phyloP scores from a whole-genome alignment of 805 yeast genomes.

The Candida namnaoensis region DNA sequence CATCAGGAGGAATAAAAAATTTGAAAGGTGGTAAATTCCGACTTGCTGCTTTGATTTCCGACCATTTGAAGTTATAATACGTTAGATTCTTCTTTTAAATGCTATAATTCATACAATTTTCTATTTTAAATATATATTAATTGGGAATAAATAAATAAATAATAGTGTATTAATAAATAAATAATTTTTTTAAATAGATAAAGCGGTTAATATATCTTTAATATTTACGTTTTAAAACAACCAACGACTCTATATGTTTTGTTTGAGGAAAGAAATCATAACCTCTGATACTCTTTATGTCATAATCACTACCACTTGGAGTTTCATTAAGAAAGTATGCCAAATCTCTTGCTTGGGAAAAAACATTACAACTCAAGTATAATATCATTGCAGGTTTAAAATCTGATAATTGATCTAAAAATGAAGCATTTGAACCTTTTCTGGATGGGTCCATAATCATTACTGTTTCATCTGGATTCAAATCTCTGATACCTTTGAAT shows the following conservation, averaged over 20 bases:
- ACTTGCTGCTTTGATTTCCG: too few relatives aligned
- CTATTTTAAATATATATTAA: too few relatives aligned
- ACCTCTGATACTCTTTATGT: slow-evolving; percentile 74
- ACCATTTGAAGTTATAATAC: too few relatives aligned
- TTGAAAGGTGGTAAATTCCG: too few relatives aligned
- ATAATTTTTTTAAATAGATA: too few relatives aligned
- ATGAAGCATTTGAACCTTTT: slow-evolving; percentile 86
- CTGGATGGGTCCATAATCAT: slow-evolving; percentile 95
- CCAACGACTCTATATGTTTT: slow-evolving; percentile 82
- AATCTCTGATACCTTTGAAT: slow-evolving; percentile 48
- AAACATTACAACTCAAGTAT: slow-evolving; percentile 92
- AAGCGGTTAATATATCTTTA: background rate
- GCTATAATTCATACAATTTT: too few relatives aligned
- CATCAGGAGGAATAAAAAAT: too few relatives aligned
- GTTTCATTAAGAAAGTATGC: slow-evolving; percentile 68
- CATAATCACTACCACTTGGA: slow-evolving; percentile 48
- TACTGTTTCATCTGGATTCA: slow-evolving; percentile 61
- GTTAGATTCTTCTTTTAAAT: too few relatives aligned
- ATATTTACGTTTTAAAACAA: slow-evolving; percentile 37
- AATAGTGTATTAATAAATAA: too few relatives aligned
- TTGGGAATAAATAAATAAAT: too few relatives aligned
- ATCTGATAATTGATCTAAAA: slow-evolving; percentile 73
- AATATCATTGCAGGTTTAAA: slow-evolving; percentile 79
- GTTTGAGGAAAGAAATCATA: slow-evolving; percentile 96
- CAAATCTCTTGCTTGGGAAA: slow-evolving; percentile 93